Base-by-base conservation (phyloP, 805 yeast genomes). In the Komagataella populi region DNA sequence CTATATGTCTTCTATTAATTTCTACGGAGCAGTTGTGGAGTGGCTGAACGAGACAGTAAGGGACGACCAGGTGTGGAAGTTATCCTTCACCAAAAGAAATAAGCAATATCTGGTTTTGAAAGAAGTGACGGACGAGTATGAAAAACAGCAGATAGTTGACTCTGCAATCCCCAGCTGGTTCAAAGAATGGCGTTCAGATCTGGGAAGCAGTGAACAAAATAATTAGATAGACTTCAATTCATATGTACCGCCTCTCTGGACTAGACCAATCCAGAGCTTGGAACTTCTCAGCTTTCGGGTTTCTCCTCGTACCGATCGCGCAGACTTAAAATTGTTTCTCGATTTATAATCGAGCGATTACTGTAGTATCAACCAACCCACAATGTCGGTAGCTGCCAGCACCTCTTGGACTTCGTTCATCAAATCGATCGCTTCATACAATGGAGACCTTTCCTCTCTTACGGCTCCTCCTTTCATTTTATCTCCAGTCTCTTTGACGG, bases 381-480 rank as follows among this genome's bases (percentile, higher is more conserved):
- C 14, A n/a, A 53, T 46, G 52, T 55, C 57, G 14, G 52, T 48
- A 8, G 58, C 62, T 23, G 57, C 63, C 23, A 51, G 67, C 18
- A 59, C 80, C 12, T 78, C 95, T n/a, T 91, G 97, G 97, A 81
- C 96, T 23, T 80, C 93, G 12, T 91, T 91, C 62, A 73, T 93
- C 58, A 87, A 87, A 68, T 87, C 96, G 45, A 79, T 91, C 56
- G 93, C 96, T 36, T 80, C 95, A 3, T 91, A 87, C 68, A 88
- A 89, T 59, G 96, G 96, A 47, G 99, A 93, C 64, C 72, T 93
- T 55, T 87, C 96, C 17, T 81, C 96, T 3, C 71, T 93, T 62
- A 90, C 99, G 2, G 99, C 99, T 3, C 99, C 99, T 17, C 97
- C 98, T 6, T 93, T 91, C 70, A 93, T 93, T 57, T 73, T 93